Evolutionary conservation across 139 green algal genomes (phyloP).

Genomic region (Volvox africanus): DNA sequence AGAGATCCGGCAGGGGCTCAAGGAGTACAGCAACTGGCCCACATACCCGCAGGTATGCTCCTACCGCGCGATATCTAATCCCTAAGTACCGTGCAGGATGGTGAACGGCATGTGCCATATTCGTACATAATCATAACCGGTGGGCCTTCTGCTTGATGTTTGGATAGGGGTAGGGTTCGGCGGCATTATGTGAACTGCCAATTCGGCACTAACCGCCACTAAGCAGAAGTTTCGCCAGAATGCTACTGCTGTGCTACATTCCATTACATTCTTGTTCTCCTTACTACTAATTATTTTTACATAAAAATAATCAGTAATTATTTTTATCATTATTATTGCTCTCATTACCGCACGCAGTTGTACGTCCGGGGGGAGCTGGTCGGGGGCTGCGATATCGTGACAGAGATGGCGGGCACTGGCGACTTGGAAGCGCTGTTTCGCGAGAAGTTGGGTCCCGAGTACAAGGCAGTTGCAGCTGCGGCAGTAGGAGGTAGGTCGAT

Average conservation of each 20-base stretch:
- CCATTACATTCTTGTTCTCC: not conserved
- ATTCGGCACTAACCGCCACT: too few relatives aligned
- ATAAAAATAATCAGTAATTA: too few relatives aligned
- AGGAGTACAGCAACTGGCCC: slow-evolving; percentile 90
- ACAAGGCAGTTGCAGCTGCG: slow-evolving; percentile 68
- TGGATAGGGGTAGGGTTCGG: too few relatives aligned
- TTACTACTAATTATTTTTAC: too few relatives aligned
- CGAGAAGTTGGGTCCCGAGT: slow-evolving; percentile 50
- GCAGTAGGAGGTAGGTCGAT: slow-evolving; percentile 65
- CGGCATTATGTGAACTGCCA: too few relatives aligned
- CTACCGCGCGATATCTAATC: too few relatives aligned
- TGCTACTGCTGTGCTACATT: not conserved
- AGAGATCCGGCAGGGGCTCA: slow-evolving; percentile 87
- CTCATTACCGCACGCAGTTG: slow-evolving; percentile 63
- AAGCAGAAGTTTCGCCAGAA: not conserved
- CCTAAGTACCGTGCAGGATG: too few relatives aligned
- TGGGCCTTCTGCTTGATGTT: too few relatives aligned
- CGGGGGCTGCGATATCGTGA: slow-evolving; percentile 86
- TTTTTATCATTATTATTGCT: too few relatives aligned
- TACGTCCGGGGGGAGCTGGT: slow-evolving; percentile 88
- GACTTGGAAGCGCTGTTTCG: slow-evolving; percentile 50
- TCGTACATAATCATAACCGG: too few relatives aligned
- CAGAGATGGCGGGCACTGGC: slow-evolving; percentile 70
- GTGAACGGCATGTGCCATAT: too few relatives aligned
- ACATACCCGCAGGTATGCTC: slow-evolving; percentile 89